Evolutionary conservation across 225 moss, liverwort and hornwort species (phyloP).

Genomic region (Takakia lepidozioides): DNA sequence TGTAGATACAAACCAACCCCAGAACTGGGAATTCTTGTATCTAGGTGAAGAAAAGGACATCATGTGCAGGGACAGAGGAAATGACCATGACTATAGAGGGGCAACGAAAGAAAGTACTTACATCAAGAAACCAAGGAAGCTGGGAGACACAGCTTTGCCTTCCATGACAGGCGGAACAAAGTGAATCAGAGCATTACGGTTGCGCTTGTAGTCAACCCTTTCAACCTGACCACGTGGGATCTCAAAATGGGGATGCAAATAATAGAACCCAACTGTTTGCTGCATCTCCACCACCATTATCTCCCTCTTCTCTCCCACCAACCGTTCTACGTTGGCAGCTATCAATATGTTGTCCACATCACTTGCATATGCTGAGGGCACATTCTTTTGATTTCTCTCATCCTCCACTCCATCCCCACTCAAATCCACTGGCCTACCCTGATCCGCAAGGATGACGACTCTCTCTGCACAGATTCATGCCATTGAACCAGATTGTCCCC

Average conservation of each 20-base stretch:
- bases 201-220: conserved; percentile 34
- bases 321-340: conserved; percentile 65
- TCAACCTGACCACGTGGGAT: conserved; percentile 34
- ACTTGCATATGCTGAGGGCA: conserved; percentile 57
- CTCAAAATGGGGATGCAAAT: conserved; percentile 60
- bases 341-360: conserved; percentile 74
- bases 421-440: conserved; percentile 24
- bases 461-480: conserved; percentile 26
- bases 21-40: too few species aligned
- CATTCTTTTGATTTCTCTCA: conserved; percentile 44
- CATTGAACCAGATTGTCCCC: background rate
- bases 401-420: conserved; percentile 36
- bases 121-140: conserved; percentile 68
- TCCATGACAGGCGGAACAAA: conserved; percentile 72
- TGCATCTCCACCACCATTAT: conserved; percentile 72
- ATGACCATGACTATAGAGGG: too few species aligned
- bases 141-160: conserved; percentile 65
- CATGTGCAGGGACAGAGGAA: too few species aligned
- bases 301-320: conserved; percentile 38
- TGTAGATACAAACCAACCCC: too few species aligned
- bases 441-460: conserved; percentile 67
- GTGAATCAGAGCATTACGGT: conserved; percentile 57
- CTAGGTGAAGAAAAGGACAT: too few species aligned
- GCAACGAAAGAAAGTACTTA: too few species aligned
- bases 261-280: conserved; percentile 52